These are phyloP conservation scores for Coniochaeta sp. DNA, from an alignment of 2,329 filamentous ascomycete species.

Conservation along the genomic window DNA sequence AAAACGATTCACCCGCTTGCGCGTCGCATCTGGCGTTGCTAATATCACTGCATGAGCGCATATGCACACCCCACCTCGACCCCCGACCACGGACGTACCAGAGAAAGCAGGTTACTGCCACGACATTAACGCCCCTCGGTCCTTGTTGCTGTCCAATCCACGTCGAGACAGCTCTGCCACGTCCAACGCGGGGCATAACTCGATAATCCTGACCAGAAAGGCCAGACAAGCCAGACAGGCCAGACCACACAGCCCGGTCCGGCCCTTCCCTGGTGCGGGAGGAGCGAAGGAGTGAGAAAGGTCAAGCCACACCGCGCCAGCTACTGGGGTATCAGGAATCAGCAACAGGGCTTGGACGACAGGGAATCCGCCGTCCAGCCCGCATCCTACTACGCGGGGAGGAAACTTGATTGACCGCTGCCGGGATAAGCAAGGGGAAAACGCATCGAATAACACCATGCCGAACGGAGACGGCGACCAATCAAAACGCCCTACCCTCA, in stretches of 20 bases:
- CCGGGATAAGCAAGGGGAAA: not conserved
- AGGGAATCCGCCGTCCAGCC: not conserved
- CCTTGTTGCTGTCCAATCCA: not conserved
- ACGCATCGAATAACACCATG: constrained; percentile 16
- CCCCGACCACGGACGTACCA: not conserved
- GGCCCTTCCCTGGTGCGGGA: not conserved
- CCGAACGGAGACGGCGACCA: constrained; percentile 44
- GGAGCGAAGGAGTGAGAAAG: not conserved
- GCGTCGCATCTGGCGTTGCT: not conserved
- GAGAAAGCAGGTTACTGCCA: not conserved
- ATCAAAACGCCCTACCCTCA: constrained; percentile 41
- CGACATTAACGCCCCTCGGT: not conserved
- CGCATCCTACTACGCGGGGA: not conserved
- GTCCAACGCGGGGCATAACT: not conserved
- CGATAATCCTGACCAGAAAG: too few species aligned
- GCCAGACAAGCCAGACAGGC: too few species aligned
- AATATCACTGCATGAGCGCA: not conserved
- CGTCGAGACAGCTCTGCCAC: not conserved
- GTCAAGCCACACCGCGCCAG: not conserved
- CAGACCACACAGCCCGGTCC: not conserved
- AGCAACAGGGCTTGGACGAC: not conserved
- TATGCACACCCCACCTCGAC: not conserved
- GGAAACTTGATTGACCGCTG: not conserved
- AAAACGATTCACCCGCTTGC: not conserved
- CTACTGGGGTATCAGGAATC: not conserved